Conservation (phyloP, 2,329 filamentous ascomycete species). For the Epichloe gansuensis region DNA sequence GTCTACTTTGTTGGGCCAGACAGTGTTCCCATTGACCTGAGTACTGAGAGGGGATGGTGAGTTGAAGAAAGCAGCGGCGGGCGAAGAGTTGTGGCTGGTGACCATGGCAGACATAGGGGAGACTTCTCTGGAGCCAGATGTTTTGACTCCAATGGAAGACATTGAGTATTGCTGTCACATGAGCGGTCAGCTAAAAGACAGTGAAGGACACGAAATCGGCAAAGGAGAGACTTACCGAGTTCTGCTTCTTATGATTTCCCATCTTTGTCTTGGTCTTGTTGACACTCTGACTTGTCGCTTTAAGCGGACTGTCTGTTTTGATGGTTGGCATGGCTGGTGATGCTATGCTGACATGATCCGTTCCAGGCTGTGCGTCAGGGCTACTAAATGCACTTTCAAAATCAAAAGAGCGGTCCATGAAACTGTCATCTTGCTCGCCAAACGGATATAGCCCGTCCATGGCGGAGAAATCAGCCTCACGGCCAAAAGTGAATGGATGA, state of each 20-base stretch:
- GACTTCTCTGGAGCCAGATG: slow-evolving; percentile 36
- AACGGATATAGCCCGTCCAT: slow-evolving; percentile 21
- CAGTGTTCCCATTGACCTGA: slow-evolving; percentile 17
- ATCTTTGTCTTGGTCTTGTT: slow-evolving; percentile 11
- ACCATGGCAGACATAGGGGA: slow-evolving; percentile 42
- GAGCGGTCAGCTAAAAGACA: slow-evolving; percentile 15
- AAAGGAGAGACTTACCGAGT: slow-evolving; percentile 26
- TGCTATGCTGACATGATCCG: slow-evolving; percentile 21
- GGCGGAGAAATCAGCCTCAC: slow-evolving; percentile 13
- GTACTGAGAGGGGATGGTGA: slow-evolving; percentile 33
- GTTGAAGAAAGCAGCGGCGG: slow-evolving; percentile 30
- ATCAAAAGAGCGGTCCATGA: slow-evolving; percentile 40
- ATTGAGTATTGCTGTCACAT: slow-evolving; percentile 36
- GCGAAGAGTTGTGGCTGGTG: slow-evolving; percentile 41
- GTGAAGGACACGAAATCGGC: background rate
- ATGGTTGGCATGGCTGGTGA: slow-evolving; percentile 31
- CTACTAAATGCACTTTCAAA: slow-evolving; percentile 49
- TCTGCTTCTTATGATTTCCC: slow-evolving; percentile 24
- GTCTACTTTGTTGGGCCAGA: slow-evolving; percentile 25
- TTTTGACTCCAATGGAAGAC: slow-evolving; percentile 35
- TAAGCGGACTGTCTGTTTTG: slow-evolving; percentile 21
- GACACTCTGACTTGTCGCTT: slow-evolving; percentile 13
- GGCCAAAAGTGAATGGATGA: slow-evolving; percentile 23
- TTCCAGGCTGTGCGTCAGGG: slow-evolving; percentile 27
- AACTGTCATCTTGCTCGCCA: slow-evolving; percentile 26